Evolutionary conservation across 176 grass and related monocot genomes (phyloP), one percentile per base, ranked within the genome.

Genomic region (Cymbopogon citratus): DNA sequence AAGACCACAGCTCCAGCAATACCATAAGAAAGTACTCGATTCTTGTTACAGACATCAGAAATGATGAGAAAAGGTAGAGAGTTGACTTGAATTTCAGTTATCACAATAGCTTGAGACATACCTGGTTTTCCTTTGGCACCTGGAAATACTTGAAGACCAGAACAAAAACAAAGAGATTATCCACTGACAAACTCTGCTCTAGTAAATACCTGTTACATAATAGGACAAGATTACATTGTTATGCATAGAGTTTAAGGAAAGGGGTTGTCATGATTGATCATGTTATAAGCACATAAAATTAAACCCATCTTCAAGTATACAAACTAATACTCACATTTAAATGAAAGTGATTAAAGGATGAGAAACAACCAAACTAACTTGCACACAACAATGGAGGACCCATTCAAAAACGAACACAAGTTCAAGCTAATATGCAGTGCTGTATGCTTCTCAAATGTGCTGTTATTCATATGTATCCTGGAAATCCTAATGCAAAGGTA

Each of bases 91-190:
- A 65, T n/a, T 68, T 76, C 62, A 62, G 19, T 18, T 57, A 12
- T 83, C 19, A 54, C 26, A 74, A 31, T 41, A 71, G 79, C 59
- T 54, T 25, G 16, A 67, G 77, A 6, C 74, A 73, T 91, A 95
- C 96, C 92, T 99, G 91, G 67, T 90, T 93, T 68, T 79, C 82
- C 69, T 90, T 92, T 69, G 92, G 91, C 63, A 93, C 96, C 90
- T 95, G 85, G 65, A 99, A 99, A 86, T 95, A 99, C 78, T 80
- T 99, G 78, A 99, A 99, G 70, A 95, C 82, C 49, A 99, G 85
- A 80, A 99, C 83, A 79, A 95, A 99, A 85, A 99, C 96, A 90
- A 99, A 99, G 81, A 99, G 96, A 79, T 99, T 99, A 85, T 99
- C 96, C 74, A 99, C 96, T 1, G 96, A 99, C 70, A 99, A 87